A percentile compares a stretch with the other conserved stretches of the same genome.
Conservation (phyloP, 495 filamentous ascomycete species). For the Podospora australis region DNA sequence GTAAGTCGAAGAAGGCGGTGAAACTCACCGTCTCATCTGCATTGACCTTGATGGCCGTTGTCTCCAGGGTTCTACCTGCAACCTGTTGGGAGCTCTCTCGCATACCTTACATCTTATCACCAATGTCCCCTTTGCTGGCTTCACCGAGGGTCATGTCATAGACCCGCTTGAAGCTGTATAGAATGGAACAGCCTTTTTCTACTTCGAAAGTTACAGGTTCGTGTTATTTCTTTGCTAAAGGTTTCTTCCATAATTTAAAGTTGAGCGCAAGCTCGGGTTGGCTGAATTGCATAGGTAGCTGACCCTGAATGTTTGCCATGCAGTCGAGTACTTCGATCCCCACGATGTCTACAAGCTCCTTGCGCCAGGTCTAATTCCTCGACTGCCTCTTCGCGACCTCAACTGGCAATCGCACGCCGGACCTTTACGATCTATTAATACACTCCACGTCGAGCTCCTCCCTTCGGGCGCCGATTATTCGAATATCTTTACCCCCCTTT, state of each 20-base stretch:
- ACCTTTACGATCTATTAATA: slow-evolving; percentile 84
- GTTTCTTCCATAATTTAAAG: background rate
- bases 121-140: background rate
- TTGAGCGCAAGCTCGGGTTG: background rate
- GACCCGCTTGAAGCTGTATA: slow-evolving; percentile 28
- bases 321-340: slow-evolving; percentile 80
- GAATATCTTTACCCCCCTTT: slow-evolving; percentile 30
- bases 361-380: slow-evolving; percentile 65
- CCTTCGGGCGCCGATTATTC: slow-evolving; percentile 42
- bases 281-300: slow-evolving; percentile 1
- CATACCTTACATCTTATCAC: background rate
- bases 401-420: slow-evolving; percentile 94
- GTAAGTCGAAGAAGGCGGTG: slow-evolving; percentile 1
- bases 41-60: background rate
- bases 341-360: slow-evolving; percentile 75
- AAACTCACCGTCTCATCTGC: background rate
- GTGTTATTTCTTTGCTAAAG: slow-evolving; percentile 7
- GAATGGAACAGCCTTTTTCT: slow-evolving; percentile 56
- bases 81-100: background rate
- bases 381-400: slow-evolving; percentile 84
- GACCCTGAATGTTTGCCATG: background rate
- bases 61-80: slow-evolving; percentile 2
- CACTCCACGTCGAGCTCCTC: slow-evolving; percentile 81
- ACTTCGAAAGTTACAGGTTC: slow-evolving; percentile 69
- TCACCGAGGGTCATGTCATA: slow-evolving; percentile 24